phyloP scores from a whole-genome alignment of 305 asterid species.

The Andrographis paniculata region DNA sequence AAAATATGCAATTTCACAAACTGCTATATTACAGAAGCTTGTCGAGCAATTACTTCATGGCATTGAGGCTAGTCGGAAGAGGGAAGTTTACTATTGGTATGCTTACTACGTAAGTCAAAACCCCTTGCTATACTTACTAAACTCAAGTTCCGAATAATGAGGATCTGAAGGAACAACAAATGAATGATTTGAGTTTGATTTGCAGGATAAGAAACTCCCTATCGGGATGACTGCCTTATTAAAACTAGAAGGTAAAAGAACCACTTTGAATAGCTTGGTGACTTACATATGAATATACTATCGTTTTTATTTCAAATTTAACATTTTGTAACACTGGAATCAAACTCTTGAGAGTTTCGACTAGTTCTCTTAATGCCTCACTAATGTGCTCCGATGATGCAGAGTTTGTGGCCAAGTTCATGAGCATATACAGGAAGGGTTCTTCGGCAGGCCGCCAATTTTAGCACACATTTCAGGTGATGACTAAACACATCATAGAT shows the following conservation, averaged over 20 bases:
- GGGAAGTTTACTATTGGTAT: conserved; percentile 81
- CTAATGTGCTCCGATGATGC: too few relatives aligned
- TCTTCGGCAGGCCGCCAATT: too few relatives aligned
- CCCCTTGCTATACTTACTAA: conserved; percentile 9
- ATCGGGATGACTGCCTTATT: conserved; percentile 59
- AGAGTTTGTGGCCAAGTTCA: too few relatives aligned
- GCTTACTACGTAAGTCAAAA: conserved; percentile 73
- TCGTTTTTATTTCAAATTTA: background rate
- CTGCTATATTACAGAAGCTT: conserved; percentile 59
- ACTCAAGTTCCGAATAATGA: background rate
- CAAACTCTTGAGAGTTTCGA: too few relatives aligned
- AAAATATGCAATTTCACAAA: too few relatives aligned
- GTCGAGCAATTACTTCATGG: conserved; percentile 56
- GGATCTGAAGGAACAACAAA: background rate
- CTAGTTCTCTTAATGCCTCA: too few relatives aligned
- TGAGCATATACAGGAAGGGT: too few relatives aligned
- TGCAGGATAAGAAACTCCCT: conserved; percentile 90
- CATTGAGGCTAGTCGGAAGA: conserved; percentile 39
- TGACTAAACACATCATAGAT: too few relatives aligned
- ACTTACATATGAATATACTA: background rate
- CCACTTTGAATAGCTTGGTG: background rate
- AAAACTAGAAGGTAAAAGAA: conserved; percentile 64
- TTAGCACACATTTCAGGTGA: too few relatives aligned
- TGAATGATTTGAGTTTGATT: conserved; percentile 13
- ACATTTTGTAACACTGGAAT: too few relatives aligned